Percentiles rank a stretch among this genome's conserved stretches.
Evolutionary conservation across 2,329 filamentous ascomycete genomes (phyloP).

Genomic region (Amauroascus verrucosus): DNA sequence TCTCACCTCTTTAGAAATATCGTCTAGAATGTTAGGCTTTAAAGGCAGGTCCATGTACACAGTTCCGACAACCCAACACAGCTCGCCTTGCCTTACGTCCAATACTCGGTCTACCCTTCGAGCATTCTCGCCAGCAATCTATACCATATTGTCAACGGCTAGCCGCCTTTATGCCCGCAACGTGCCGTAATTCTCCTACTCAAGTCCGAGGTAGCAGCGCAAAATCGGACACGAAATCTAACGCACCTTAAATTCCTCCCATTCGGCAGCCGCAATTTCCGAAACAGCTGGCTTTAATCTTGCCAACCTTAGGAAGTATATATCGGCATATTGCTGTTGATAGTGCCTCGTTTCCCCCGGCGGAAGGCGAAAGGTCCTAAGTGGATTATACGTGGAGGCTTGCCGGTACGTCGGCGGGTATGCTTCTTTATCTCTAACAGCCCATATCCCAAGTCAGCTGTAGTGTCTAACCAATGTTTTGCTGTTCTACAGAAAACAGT

Average conservation of each 20-base stretch:
- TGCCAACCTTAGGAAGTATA: slow-evolving; percentile 88
- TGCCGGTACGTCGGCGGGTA: slow-evolving; percentile 43
- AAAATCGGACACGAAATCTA: not conserved
- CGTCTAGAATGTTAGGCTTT: slow-evolving; percentile 92
- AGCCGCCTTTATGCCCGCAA: not conserved
- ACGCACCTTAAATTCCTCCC: slow-evolving; percentile 58
- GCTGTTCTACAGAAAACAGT: not conserved
- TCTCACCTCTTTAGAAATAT: slow-evolving; percentile 77
- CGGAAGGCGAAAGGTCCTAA: slow-evolving; percentile 63
- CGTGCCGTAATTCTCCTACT: too few relatives aligned
- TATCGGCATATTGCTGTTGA: slow-evolving; percentile 90
- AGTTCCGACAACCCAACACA: slow-evolving; percentile 92
- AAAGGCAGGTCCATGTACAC: slow-evolving; percentile 95
- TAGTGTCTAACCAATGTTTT: too few relatives aligned
- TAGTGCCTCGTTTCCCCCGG: slow-evolving; percentile 58
- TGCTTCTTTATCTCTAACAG: slow-evolving; percentile 26
- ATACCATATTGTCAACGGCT: slow-evolving; percentile 1
- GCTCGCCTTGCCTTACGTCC: slow-evolving; percentile 86
- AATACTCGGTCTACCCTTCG: slow-evolving; percentile 75
- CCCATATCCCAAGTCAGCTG: slow-evolving; percentile 14
- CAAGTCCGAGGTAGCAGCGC: too few relatives aligned
- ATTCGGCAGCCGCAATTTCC: slow-evolving; percentile 59
- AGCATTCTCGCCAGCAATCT: slow-evolving; percentile 66
- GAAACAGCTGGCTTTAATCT: slow-evolving; percentile 80
- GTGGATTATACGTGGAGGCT: slow-evolving; percentile 58